These are phyloP conservation scores for Neurospora sublineolata DNA, from an alignment of 495 filamentous ascomycete genomes.

Conservation along the genomic window DNA sequence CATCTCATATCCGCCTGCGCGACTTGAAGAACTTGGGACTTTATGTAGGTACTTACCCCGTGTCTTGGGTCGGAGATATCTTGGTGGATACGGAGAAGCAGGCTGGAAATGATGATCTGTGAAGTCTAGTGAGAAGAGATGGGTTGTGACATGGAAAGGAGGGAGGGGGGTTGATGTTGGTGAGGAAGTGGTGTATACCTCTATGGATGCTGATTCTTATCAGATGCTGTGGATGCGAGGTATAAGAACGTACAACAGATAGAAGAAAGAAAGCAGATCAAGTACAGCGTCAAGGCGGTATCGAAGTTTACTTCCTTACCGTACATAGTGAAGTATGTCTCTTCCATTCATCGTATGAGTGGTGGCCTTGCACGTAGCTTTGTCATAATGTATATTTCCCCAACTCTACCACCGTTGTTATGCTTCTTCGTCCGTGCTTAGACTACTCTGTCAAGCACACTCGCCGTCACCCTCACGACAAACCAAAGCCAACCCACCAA, in stretches of 20 bases:
- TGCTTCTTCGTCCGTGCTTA: background rate
- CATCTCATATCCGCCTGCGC: background rate
- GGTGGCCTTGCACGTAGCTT: too few relatives aligned
- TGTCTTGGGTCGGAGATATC: background rate
- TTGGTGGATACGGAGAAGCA: background rate
- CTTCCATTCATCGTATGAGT: too few relatives aligned
- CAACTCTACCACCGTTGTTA: too few relatives aligned
- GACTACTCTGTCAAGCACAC: background rate
- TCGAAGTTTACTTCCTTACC: too few relatives aligned
- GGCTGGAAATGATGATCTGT: background rate
- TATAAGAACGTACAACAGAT: background rate
- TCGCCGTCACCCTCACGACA: background rate
- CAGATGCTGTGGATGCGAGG: background rate
- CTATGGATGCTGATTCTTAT: background rate
- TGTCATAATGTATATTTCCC: too few relatives aligned
- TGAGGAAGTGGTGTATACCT: background rate
- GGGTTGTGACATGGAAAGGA: background rate
- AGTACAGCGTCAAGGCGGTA: too few relatives aligned
- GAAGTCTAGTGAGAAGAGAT: background rate
- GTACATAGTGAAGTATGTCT: too few relatives aligned
- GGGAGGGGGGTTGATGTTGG: background rate
- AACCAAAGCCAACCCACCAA: background rate
- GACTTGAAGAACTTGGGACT: background rate
- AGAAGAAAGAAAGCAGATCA: background rate
- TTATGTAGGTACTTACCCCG: background rate